Percentiles rank a stretch among this genome's conserved stretches.
Evolutionary conservation across 352 stramenopile species (phyloP).

Genomic region (Phytophthora citricola): DNA sequence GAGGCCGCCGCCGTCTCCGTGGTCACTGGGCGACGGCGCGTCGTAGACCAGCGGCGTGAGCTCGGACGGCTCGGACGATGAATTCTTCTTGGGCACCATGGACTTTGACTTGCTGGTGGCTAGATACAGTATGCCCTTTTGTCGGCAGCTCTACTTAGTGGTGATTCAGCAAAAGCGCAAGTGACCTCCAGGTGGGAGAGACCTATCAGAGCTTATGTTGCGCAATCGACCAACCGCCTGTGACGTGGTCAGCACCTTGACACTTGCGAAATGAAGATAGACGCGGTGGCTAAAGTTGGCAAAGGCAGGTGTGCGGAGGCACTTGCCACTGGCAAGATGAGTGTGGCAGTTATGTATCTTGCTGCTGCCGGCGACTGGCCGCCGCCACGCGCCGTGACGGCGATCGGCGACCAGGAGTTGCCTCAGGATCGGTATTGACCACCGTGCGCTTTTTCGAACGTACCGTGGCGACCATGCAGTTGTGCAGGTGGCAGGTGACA

Average conservation of each 20-base stretch:
- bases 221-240: constrained; percentile 15
- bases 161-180: constrained; percentile 16
- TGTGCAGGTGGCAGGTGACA: not conserved
- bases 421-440: constrained; percentile 16
- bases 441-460: constrained; percentile 8
- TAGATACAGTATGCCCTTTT: no score
- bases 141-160: not conserved
- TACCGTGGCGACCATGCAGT: not conserved
- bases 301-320: no score
- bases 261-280: constrained; percentile 15
- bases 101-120: not conserved
- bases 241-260: constrained; percentile 20
- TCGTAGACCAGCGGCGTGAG: constrained; percentile 42
- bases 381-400: constrained; percentile 15
- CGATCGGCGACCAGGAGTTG: constrained; percentile 20
- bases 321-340: not conserved
- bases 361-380: constrained; percentile 11
- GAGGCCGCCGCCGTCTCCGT: constrained; percentile 20
- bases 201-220: constrained; percentile 20
- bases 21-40: not conserved
- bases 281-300: no score
- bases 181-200: constrained; percentile 15
- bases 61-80: constrained; percentile 33
- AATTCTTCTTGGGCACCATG: constrained; percentile 39
- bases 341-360: constrained; percentile 5